These are phyloP conservation scores for Hericium rajendrae DNA, from an alignment of 768 basidiomycete genomes.

Conservation along the genomic window DNA sequence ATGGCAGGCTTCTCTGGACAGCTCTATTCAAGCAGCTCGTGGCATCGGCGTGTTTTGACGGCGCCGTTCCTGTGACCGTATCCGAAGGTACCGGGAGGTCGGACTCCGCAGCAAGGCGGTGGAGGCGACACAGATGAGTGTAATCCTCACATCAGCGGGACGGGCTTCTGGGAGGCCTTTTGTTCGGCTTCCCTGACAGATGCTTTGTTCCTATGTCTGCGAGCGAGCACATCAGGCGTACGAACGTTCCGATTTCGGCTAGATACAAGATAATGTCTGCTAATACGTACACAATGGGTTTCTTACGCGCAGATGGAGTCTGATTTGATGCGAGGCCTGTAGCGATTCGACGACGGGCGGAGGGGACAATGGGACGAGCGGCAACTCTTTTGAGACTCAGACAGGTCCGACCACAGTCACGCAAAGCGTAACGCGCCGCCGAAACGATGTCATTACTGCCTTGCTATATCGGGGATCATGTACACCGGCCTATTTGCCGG, in stretches of 20 bases:
- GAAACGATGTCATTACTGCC: neutral
- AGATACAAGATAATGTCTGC: neutral
- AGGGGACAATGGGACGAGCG: too few relatives aligned
- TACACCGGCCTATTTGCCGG: neutral
- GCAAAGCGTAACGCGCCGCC: neutral
- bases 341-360: neutral
- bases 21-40: neutral
- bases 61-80: slow-evolving; percentile 1
- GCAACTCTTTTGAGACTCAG: too few relatives aligned
- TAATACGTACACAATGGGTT: neutral
- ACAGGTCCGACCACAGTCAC: neutral
- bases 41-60: neutral
- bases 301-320: neutral
- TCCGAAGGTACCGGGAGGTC: neutral
- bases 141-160: neutral
- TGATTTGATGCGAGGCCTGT: neutral
- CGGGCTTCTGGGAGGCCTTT: too few relatives aligned
- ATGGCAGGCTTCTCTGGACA: neutral
- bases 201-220: slow-evolving; percentile 1
- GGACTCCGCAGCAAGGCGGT: neutral
- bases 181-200: neutral
- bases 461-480: neutral
- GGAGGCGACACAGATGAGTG: neutral
- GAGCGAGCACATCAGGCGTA: neutral
- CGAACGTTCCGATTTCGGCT: neutral